phyloP scores from a whole-genome alignment of 2,329 filamentous ascomycete species.

The Apiospora saccharicola region DNA sequence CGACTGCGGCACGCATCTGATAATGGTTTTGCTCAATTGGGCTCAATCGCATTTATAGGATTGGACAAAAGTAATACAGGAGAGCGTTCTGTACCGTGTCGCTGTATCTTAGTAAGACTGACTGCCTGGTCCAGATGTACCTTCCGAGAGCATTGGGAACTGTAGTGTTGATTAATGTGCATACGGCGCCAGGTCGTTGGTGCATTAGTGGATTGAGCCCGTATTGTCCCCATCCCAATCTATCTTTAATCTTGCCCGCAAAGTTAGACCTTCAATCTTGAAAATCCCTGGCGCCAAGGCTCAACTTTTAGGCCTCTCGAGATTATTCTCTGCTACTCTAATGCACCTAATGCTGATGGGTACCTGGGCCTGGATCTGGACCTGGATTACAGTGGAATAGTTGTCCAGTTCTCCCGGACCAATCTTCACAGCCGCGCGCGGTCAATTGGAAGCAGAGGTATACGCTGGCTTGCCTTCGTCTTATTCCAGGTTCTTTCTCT shows the following conservation, averaged over 20 bases:
- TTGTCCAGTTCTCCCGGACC: not conserved
- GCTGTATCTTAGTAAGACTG: not conserved
- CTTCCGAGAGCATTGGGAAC: not conserved
- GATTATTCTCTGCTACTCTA: not conserved
- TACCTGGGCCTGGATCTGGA: not conserved
- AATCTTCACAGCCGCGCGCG: not conserved
- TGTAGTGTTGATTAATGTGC: not conserved
- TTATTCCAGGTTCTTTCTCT: not conserved
- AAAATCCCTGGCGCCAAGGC: slow-evolving; percentile 19
- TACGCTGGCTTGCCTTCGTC: not conserved
- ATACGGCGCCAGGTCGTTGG: slow-evolving; percentile 9
- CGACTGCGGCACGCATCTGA: not conserved
- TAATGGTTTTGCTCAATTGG: not conserved
- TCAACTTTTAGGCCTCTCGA: slow-evolving; percentile 14
- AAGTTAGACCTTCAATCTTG: slow-evolving; percentile 19
- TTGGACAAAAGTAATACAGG: not conserved
- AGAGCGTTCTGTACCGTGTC: not conserved
- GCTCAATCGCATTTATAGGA: not conserved
- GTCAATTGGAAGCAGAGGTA: not conserved
- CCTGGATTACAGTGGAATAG: not conserved
- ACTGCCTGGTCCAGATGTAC: not conserved
- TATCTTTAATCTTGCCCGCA: slow-evolving; percentile 21
- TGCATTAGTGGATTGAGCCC: slow-evolving; percentile 6
- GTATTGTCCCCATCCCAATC: slow-evolving; percentile 21
- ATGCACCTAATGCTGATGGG: not conserved